Evolutionary conservation across 73 alveolate genomes (phyloP).

Genomic region (Uronychia setigera): DNA sequence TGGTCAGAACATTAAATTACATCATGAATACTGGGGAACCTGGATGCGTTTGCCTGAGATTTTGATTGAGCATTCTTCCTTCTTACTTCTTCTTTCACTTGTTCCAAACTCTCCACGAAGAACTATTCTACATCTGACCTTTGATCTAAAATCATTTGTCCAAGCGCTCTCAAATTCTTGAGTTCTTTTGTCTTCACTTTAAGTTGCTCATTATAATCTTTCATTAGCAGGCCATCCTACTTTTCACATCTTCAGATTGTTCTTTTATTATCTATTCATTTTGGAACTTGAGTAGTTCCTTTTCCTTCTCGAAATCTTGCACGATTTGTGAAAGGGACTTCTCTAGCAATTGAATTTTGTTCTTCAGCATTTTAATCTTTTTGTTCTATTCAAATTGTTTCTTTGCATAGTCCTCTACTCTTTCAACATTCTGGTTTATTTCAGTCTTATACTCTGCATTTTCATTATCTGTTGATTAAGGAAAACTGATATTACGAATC

Average conservation of each 20-base stretch:
- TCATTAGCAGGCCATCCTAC: neutral
- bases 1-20: neutral
- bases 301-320: constrained; percentile 68
- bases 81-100: constrained; percentile 82
- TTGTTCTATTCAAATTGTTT: constrained; percentile 64
- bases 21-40: neutral
- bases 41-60: neutral
- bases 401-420: constrained; percentile 57
- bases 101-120: constrained; percentile 84
- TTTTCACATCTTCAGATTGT: constrained; percentile 53
- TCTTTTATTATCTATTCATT: constrained; percentile 60
- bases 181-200: constrained; percentile 76
- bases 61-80: constrained; percentile 59
- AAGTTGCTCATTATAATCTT: constrained; percentile 56
- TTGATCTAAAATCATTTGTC: constrained; percentile 88
- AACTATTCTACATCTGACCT: constrained; percentile 90
- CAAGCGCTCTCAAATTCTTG: constrained; percentile 71
- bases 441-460: constrained; percentile 38
- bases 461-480: constrained; percentile 8
- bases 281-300: constrained; percentile 62
- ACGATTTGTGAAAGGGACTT: constrained; percentile 60
- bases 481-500: neutral
- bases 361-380: constrained; percentile 60
- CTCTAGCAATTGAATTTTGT: constrained; percentile 62
- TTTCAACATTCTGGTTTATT: constrained; percentile 33